Evolutionary conservation across 192 early-diverging fungal species (phyloP).

Genomic region (Rhizoclosmatium globosum): DNA sequence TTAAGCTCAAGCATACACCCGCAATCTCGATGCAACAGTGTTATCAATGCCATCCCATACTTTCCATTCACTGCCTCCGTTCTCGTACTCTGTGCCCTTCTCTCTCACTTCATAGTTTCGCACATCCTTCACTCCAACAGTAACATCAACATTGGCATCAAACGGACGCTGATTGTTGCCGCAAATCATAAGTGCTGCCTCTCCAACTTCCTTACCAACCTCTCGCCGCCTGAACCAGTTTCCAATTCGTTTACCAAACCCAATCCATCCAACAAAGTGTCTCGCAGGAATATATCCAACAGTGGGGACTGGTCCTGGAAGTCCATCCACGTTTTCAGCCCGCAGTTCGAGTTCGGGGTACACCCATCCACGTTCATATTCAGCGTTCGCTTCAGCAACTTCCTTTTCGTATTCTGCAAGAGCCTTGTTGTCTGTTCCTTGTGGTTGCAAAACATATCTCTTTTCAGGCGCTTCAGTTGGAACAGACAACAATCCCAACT

Average conservation of each 20-base stretch:
- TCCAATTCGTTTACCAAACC: background rate
- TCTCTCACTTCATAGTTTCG: constrained; percentile 1
- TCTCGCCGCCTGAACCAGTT: constrained; percentile 16
- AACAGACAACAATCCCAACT: background rate
- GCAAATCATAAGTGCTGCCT: constrained; percentile 8
- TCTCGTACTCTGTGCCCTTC: constrained; percentile 7
- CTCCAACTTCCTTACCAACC: constrained; percentile 12
- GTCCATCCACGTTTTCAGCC: background rate
- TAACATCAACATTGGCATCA: background rate
- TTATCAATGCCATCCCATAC: constrained; percentile 22
- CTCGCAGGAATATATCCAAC: constrained; percentile 17
- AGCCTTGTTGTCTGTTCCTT: background rate
- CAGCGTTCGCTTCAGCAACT: constrained; percentile 6
- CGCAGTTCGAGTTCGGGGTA: background rate
- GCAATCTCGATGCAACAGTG: background rate
- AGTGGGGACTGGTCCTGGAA: background rate
- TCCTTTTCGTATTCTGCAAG: constrained; percentile 14
- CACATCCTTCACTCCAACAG: constrained; percentile 8
- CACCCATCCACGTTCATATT: constrained; percentile 8
- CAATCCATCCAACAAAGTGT: constrained; percentile 25
- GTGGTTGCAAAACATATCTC: constrained; percentile 24
- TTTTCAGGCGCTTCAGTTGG: constrained; percentile 1
- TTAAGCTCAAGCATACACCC: background rate
- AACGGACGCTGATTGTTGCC: background rate
- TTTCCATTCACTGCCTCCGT: constrained; percentile 10